Base-by-base conservation (phyloP, 495 filamentous ascomycete species). In the Trypethelium eluteriae region DNA sequence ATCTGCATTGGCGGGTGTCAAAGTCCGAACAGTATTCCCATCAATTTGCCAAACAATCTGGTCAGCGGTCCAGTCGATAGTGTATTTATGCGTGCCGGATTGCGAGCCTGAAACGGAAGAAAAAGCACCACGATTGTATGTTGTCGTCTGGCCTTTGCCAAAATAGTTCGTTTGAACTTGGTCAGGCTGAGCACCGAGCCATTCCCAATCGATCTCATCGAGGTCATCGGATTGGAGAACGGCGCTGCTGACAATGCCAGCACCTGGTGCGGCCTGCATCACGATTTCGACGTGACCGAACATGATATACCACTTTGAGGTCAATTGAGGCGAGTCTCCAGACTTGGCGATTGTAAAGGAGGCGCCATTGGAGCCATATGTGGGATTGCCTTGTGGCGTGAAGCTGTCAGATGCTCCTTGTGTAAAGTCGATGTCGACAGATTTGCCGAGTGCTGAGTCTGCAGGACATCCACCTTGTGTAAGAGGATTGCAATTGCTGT, bases 151-250 rank as follows among this genome's bases (percentile, higher is more conserved):
- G 46, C 90, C 91, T 75, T 94, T 93, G 71, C 92, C 91, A 70
- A 92, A 96, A 73, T 91, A 96, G 78, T 95, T 95, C 77, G 81
- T 91, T 70, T 89, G 85, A 18, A 85, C 89, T 41, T 82, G 73
- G 9, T 62, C 65, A 2, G 69, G 63, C 64, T 70, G 63, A 56
- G 78, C 79, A n/a, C 69, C 89, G 25, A 90, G 82, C 79, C 89
- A 93, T 74, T 93, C 92, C 88, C 88, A 93, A 75, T 96, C 92
- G 65, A 96, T 88, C 73, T 96, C 92, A 72, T 96, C 92, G 25
- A 95, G 80, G 70, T 89, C 86, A 70, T 95, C 92, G 39, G 89
- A 92, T 70, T 91, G 84, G 71, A 93, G 80, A 49, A 95, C 90
- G 63, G 92, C 85, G 66, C 88, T 91, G 77, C 88, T 92, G 74